Evolutionary conservation across 495 filamentous ascomycete genomes (phyloP), one percentile per base, ranked within the genome.

Genomic region (Talaromyces liani): DNA sequence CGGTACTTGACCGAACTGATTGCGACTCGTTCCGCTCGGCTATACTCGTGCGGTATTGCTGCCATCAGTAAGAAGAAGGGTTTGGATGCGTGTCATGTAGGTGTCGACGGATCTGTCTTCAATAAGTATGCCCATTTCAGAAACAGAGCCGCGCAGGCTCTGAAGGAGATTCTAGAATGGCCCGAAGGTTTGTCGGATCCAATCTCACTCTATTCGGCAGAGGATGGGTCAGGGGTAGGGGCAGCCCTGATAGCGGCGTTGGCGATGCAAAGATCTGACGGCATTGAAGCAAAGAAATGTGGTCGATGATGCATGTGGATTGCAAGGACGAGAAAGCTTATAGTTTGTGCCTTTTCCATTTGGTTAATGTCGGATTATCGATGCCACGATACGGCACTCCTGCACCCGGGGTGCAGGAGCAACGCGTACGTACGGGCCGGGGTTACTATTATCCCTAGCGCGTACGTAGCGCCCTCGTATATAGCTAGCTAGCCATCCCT

Each of bases 51-150:
- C 69, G 93, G 92, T 58, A 90, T 96, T 64, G 91, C 92, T 5
- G 93, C 91, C 58, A 95, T 97, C 64, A 90, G 88, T 80, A 92
- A 84, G 76, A 96, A 93, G 84, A 96, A 94, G 75, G 82, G 83
- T 31, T 86, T 88, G 61, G 73, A 81, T 55, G 79, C 82, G 4
- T 93, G 90, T 78, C 91, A 93, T 70, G 91, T 96, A n/a, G 93
- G 92, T 59, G 92, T 93, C 33, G 91, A 97, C 68, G 93, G 93
- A 10, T 89, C 88, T 2, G 90, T 96, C 24, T 96, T 97, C 78
- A 93, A 93, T 80, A 95, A 94, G 71, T 95, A 96, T 73, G 89
- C 89, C 6, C 88, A 92, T 68, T 96, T 97, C 79, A 91, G 93
- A 77, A 79, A 82, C 7, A 87, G 93, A 58, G 91, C 89, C 31